Base-by-base conservation (phyloP, 2,329 filamentous ascomycete species). In the Stachybotrys chlorohalonatus region DNA sequence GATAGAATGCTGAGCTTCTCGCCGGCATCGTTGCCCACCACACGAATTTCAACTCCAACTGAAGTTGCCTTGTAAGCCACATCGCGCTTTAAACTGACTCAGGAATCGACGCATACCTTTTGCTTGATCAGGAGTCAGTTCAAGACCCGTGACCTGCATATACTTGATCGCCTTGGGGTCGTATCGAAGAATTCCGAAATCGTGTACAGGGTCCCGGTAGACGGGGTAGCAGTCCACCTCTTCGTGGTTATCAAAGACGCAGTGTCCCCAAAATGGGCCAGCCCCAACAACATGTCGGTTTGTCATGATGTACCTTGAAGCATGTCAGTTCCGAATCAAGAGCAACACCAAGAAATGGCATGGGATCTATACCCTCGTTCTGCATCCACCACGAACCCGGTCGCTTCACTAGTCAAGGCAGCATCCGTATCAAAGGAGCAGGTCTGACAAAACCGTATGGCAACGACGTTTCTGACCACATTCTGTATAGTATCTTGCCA, bases 361-460 rank as follows among this genome's bases (percentile, higher is more conserved):
- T 16, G 31, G 16, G 7, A 24, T 24, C 75, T 86, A 63, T 75
- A 87, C 69, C 94, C 94, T 69, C 84, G 85, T 73, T 96, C 87
- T 6, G 94, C 90, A 74, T 99, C 94, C 30, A 99, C 94, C 15
- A 99, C 92, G 68, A 99, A 99, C 7, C 94, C 94, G 0, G 94
- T 99, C 4, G 94, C 94, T 75, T 99, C 94, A 65, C 91, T 96
- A 16, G 90, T 90, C 70, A 95, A 81, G 7, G 94, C 94, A 31
- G 90, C 78, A 64, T 99, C 94, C n/a, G 94, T 97, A 70, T 99
- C 94, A 70, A 99, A 99, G 30, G 93, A 92, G 70, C 90, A 95
- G 0, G 94, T 96, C 78, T 96, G 91, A 70, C 93, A 97, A 75
- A 99, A 99, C 62, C 95, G 89, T 65, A 99, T 97, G n/a, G 93